phyloP scores from a whole-genome alignment of 2,329 filamentous ascomycete genomes.

The Penicillium polonicum region DNA sequence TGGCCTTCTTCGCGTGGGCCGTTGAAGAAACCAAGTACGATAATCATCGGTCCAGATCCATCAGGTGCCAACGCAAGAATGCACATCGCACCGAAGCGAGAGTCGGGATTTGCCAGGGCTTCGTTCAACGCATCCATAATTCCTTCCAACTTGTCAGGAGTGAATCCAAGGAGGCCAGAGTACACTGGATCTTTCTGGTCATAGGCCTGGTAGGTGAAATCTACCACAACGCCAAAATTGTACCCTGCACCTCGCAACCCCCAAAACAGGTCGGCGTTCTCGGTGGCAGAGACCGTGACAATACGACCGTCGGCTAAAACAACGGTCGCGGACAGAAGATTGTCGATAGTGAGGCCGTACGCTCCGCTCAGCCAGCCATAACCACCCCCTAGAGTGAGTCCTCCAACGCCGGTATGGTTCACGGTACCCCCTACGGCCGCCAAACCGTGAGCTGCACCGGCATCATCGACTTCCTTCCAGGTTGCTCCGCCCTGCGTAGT shows the following conservation, averaged over 20 bases:
- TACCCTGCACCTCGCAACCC: constrained; percentile 47
- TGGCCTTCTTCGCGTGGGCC: constrained; percentile 40
- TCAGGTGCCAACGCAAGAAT: constrained; percentile 33
- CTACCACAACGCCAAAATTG: constrained; percentile 48
- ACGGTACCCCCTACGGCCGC: constrained; percentile 63
- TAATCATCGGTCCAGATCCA: constrained; percentile 31
- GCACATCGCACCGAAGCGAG: constrained; percentile 48
- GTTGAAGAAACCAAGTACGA: constrained; percentile 39
- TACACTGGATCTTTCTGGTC: constrained; percentile 36
- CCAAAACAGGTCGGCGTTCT: constrained; percentile 54
- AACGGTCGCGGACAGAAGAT: constrained; percentile 42
- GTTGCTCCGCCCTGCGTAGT: constrained; percentile 54
- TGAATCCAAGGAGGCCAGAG: constrained; percentile 33
- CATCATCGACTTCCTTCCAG: constrained; percentile 58
- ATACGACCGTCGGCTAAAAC: constrained; percentile 45
- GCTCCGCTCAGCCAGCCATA: constrained; percentile 57
- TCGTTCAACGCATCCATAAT: constrained; percentile 34
- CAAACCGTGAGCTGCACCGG: constrained; percentile 52
- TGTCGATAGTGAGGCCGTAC: constrained; percentile 56
- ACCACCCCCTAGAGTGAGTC: constrained; percentile 58
- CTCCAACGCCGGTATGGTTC: constrained; percentile 62
- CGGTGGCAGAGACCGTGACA: constrained; percentile 39
- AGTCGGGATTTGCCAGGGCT: constrained; percentile 57
- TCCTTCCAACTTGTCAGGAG: constrained; percentile 25
- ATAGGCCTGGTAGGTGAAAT: constrained; percentile 44